Evolutionary conservation across 345 rosid genomes (phyloP), one percentile per base, ranked within the genome.

Genomic region (Arabis alpina): DNA sequence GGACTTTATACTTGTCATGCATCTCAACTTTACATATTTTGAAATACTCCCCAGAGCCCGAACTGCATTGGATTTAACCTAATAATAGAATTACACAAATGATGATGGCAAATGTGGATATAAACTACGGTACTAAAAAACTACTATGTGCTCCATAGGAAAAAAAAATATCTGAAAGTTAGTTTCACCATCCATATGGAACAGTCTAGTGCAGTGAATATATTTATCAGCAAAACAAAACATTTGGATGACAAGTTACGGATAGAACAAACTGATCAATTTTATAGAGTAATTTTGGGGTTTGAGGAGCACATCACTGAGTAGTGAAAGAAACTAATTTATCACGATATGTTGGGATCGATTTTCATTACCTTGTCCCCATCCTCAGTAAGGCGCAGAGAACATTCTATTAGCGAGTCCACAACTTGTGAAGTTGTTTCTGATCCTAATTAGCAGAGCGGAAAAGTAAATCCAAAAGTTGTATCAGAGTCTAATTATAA

Each of bases 1-100:
- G 19, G 72, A 73, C 66, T 73, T 74, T 54, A 41, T 76, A 74
- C 79, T 57, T 57, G 72, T 74, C 58, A 80, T 66, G 74, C 76
- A 68, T 49, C 65, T 64, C 70, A 66, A 78, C 45, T 70, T 74
- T 45, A 80, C 76, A 83, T 83, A 78, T 79, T 89, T 81, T 53
- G 95, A 83, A 69, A 90, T 89, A 82, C 81, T 89, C 53, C 96
- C 98, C 55, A 89, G 93, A 79, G 93, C 90, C 74, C 97, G 86
- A 60, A 89, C 98, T 72, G 95, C 95, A 85, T 92, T 89, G 64
- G 95, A 82, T 84, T 85, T 89, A 34, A 89, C 80, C 96, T 87
- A 41, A 32, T 11, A 48, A 68, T 28, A 61, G 34, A 59, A 52
- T 14, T 59, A 12, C 40, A 11, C 5, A 61, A 12, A 68, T 44